phyloP scores from a whole-genome alignment of 1,284 basidiomycete species.

The Uromyces viciae-fabae region DNA sequence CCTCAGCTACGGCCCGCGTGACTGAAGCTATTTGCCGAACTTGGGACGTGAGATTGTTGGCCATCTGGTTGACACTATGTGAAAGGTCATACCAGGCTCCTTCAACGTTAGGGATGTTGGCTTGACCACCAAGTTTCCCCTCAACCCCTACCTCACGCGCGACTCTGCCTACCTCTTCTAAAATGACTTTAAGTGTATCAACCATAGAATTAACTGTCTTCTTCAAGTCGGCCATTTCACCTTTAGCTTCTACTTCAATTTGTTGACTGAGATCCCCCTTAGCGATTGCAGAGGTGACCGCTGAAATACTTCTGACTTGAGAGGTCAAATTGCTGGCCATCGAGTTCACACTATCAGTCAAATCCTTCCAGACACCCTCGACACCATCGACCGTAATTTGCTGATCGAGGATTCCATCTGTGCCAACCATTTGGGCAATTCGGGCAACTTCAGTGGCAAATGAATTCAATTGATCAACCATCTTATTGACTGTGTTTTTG shows the following conservation, averaged over 20 bases:
- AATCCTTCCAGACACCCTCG: conserved; percentile 55
- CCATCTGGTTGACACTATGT: conserved; percentile 45
- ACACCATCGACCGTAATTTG: conserved; percentile 56
- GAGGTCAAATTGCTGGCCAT: conserved; percentile 56
- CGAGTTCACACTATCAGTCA: conserved; percentile 55
- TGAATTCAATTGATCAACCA: conserved; percentile 55
- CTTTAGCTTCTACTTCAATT: conserved; percentile 55
- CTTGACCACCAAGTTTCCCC: conserved; percentile 76
- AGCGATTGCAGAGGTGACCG: conserved; percentile 55
- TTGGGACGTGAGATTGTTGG: conserved; percentile 45
- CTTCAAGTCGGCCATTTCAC: conserved; percentile 52
- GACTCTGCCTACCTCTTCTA: conserved; percentile 71
- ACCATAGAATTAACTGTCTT: conserved; percentile 45
- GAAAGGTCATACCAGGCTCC: conserved; percentile 47
- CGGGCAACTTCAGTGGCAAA: conserved; percentile 55
- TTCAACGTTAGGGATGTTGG: conserved; percentile 57
- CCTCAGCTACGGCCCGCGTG: conserved; percentile 72
- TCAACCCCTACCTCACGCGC: conserved; percentile 88
- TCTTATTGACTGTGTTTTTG: conserved; percentile 48
- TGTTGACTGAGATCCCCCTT: conserved; percentile 55
- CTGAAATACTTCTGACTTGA: conserved; percentile 54
- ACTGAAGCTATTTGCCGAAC: conserved; percentile 44
- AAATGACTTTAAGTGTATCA: conserved; percentile 35
- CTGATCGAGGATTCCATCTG: conserved; percentile 54
- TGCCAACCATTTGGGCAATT: conserved; percentile 51